These are phyloP conservation scores for Giardia duodenalis DNA, from an alignment of 208 protist genomes.

Conservation along the genomic window DNA sequence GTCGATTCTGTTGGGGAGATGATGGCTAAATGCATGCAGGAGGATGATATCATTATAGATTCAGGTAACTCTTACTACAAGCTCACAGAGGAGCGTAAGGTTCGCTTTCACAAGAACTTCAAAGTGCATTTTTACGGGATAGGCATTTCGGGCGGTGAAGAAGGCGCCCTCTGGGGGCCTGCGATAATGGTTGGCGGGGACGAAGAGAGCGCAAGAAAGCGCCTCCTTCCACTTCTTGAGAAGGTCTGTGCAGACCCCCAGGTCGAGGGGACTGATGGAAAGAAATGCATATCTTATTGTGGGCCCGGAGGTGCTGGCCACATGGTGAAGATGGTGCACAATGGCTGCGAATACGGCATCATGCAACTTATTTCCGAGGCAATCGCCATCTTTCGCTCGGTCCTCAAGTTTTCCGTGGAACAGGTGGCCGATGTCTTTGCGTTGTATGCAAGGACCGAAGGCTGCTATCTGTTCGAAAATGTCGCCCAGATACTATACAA, in stretches of 20 bases:
- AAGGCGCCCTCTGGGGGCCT: constrained; percentile 86
- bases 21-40: constrained; percentile 49
- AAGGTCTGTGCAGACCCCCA: constrained; percentile 58
- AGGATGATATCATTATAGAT: constrained; percentile 79
- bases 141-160: constrained; percentile 92
- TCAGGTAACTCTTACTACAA: constrained; percentile 79
- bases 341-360: constrained; percentile 95
- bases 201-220: constrained; percentile 58
- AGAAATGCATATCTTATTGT: constrained; percentile 61
- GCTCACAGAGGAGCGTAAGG: constrained; percentile 68
- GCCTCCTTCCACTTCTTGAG: constrained; percentile 78
- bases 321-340: constrained; percentile 94
- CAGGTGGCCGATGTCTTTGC: not conserved
- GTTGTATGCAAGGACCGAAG: constrained; percentile 77
- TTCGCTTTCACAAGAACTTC: constrained; percentile 56
- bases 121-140: constrained; percentile 66
- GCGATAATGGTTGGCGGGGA: constrained; percentile 90
- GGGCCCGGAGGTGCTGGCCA: constrained; percentile 81
- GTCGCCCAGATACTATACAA: constrained; percentile 72
- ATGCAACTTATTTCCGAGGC: constrained; percentile 86
- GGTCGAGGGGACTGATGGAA: constrained; percentile 50
- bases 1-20: not conserved
- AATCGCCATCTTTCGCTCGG: constrained; percentile 68
- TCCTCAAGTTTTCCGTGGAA: constrained; percentile 43
- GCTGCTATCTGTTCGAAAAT: constrained; percentile 93